phyloP scores from a whole-genome alignment of 495 filamentous ascomycete species.

The Podospora anserina region DNA sequence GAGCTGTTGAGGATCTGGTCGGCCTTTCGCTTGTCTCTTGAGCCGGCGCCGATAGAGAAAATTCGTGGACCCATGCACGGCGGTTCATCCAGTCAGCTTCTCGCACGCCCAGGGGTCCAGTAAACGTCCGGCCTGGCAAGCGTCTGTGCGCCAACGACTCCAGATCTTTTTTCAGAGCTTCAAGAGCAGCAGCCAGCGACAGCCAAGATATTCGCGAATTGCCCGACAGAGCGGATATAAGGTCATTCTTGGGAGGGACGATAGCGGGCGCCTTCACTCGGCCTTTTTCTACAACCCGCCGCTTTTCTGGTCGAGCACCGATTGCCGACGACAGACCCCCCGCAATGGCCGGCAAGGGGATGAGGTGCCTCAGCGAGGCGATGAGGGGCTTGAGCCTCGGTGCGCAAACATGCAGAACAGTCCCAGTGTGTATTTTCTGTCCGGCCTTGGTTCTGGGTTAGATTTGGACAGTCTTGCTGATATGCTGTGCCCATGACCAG shows the following conservation, averaged over 20 bases:
- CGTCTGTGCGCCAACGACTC: slow-evolving; percentile 27
- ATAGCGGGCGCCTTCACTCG: slow-evolving; percentile 4
- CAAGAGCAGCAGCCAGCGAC: slow-evolving; percentile 3
- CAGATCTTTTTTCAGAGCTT: slow-evolving; percentile 30
- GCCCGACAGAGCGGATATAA: neutral
- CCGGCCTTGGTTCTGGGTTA: neutral
- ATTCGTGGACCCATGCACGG: slow-evolving; percentile 19
- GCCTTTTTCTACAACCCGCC: neutral
- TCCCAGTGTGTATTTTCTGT: slow-evolving; percentile 23
- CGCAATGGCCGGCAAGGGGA: slow-evolving; percentile 43
- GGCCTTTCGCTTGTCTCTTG: neutral
- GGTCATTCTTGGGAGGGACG: neutral
- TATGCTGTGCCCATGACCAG: slow-evolving; percentile 4
- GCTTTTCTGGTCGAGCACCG: neutral
- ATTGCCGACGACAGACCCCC: neutral
- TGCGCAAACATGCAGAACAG: slow-evolving; percentile 38
- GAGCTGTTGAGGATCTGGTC: slow-evolving; percentile 10
- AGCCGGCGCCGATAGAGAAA: slow-evolving; percentile 12
- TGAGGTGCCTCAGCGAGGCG: slow-evolving; percentile 47
- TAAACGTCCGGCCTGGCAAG: slow-evolving; percentile 21
- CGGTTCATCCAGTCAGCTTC: slow-evolving; percentile 11
- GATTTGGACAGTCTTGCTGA: slow-evolving; percentile 7
- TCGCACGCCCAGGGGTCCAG: slow-evolving; percentile 13
- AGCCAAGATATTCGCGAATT: slow-evolving; percentile 8
- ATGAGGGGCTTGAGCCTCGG: slow-evolving; percentile 43